phyloP scores from a whole-genome alignment of 176 grass and related monocot genomes.

The Areca catechu region DNA sequence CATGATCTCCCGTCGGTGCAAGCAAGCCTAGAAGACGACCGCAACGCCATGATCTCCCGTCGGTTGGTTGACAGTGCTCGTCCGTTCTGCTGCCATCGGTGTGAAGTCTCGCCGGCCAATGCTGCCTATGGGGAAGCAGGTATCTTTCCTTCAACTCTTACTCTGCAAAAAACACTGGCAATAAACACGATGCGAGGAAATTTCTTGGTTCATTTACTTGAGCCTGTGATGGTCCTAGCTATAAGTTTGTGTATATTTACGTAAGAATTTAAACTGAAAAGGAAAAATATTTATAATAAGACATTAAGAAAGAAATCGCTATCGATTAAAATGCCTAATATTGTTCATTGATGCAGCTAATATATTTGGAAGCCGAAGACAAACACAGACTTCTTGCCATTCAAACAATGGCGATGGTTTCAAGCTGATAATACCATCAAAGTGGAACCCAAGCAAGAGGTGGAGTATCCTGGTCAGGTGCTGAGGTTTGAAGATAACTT shows the following conservation, averaged over 20 bases:
- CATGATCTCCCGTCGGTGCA: too few relatives aligned
- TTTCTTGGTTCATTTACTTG: too few relatives aligned
- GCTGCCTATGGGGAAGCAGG: slow-evolving; percentile 93
- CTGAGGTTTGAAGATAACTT: slow-evolving; percentile 95
- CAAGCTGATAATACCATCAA: slow-evolving; percentile 72
- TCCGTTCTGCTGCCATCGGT: slow-evolving; percentile 43
- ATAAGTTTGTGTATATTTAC: too few relatives aligned
- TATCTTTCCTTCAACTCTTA: slow-evolving; percentile 9
- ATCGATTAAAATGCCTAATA: too few relatives aligned
- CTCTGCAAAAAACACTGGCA: too few relatives aligned
- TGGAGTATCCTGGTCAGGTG: slow-evolving; percentile 82
- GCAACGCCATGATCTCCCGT: slow-evolving; percentile 31
- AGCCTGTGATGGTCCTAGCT: too few relatives aligned
- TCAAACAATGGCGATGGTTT: slow-evolving; percentile 71
- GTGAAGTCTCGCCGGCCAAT: slow-evolving; percentile 60
- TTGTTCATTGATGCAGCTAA: slow-evolving; percentile 32
- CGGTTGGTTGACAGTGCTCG: slow-evolving; percentile 61
- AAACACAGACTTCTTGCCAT: slow-evolving; percentile 62
- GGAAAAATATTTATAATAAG: too few relatives aligned
- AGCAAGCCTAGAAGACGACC: neutral
- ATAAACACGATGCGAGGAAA: too few relatives aligned
- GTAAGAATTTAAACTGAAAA: too few relatives aligned
- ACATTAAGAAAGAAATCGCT: too few relatives aligned
- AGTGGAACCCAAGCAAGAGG: slow-evolving; percentile 97
- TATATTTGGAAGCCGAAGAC: slow-evolving; percentile 78